These are phyloP conservation scores for Penicillium antarcticum DNA, from an alignment of 495 filamentous ascomycete genomes.

Conservation along the genomic window DNA sequence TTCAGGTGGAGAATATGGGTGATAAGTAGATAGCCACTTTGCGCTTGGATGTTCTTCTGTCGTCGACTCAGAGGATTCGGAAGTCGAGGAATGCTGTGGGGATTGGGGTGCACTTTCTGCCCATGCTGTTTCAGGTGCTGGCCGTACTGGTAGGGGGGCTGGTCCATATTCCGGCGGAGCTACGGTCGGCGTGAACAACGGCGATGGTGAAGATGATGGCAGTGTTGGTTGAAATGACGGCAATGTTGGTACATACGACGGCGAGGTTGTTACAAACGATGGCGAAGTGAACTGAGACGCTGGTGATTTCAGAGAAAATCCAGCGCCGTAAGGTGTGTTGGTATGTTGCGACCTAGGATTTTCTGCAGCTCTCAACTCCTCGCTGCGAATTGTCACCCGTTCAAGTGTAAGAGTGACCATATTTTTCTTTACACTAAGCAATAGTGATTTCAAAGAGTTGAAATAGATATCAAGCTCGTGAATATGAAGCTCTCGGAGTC, in stretches of 20 bases:
- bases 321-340: conserved; percentile 1
- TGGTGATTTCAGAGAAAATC: too few relatives aligned
- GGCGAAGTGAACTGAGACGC: not conserved
- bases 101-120: conserved; percentile 3
- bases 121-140: conserved; percentile 2
- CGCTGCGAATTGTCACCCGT: conserved; percentile 3
- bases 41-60: conserved; percentile 7
- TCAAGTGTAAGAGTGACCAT: conserved; percentile 8
- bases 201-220: not conserved
- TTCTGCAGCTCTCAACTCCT: conserved; percentile 1
- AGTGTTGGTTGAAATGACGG: conserved; percentile 1
- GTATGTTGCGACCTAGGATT: not conserved
- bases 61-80: conserved; percentile 7
- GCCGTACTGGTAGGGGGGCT: conserved; percentile 1
- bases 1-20: conserved; percentile 4
- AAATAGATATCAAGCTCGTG: conserved; percentile 9
- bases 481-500: conserved; percentile 9
- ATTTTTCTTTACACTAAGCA: conserved; percentile 5
- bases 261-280: not conserved
- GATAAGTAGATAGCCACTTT: conserved; percentile 8
- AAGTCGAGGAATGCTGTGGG: conserved; percentile 4
- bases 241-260: not conserved
- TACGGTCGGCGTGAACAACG: not conserved
- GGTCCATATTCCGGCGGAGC: not conserved
- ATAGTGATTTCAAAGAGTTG: conserved; percentile 7